These are phyloP conservation scores for Calocybe gangraenosa DNA, from an alignment of 768 basidiomycete species.

Conservation along the genomic window DNA sequence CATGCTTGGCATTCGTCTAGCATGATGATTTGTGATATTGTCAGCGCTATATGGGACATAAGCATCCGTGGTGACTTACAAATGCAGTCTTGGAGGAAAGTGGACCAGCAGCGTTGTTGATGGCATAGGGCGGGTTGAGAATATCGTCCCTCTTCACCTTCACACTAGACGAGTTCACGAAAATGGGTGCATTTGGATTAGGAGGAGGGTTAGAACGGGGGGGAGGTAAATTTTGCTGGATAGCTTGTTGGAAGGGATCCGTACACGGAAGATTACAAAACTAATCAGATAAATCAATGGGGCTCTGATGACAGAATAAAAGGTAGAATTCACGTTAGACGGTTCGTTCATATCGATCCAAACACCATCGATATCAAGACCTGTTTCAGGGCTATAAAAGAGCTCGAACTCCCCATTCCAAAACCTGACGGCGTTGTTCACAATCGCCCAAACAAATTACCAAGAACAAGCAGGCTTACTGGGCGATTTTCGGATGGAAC, in stretches of 20 bases:
- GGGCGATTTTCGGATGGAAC: constrained; percentile 52
- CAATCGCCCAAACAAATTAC: neutral
- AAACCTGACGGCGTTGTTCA: constrained; percentile 29
- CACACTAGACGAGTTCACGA: constrained; percentile 22
- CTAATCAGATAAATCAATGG: too few species aligned
- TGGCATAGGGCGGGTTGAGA: constrained; percentile 52
- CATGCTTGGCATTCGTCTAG: constrained; percentile 44
- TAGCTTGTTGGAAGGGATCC: constrained; percentile 57
- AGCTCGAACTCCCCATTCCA: constrained; percentile 59
- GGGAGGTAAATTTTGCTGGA: constrained; percentile 50
- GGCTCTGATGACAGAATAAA: too few species aligned
- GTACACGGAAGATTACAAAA: constrained; percentile 63
- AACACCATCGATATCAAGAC: constrained; percentile 63
- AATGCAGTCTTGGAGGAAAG: constrained; percentile 54
- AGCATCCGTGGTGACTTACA: constrained; percentile 27
- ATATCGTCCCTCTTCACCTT: constrained; percentile 30
- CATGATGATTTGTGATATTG: neutral
- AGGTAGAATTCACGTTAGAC: constrained; percentile 50
- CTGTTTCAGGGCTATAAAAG: constrained; percentile 50
- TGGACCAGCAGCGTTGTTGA: constrained; percentile 51
- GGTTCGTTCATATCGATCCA: constrained; percentile 84
- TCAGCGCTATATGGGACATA: too few species aligned
- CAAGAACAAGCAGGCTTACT: constrained; percentile 26
- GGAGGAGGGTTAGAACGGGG: constrained; percentile 46
- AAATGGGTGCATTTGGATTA: constrained; percentile 49